These are phyloP conservation scores for Cladosporium sp. DNA, from an alignment of 2,329 filamentous ascomycete species.

Conservation along the genomic window DNA sequence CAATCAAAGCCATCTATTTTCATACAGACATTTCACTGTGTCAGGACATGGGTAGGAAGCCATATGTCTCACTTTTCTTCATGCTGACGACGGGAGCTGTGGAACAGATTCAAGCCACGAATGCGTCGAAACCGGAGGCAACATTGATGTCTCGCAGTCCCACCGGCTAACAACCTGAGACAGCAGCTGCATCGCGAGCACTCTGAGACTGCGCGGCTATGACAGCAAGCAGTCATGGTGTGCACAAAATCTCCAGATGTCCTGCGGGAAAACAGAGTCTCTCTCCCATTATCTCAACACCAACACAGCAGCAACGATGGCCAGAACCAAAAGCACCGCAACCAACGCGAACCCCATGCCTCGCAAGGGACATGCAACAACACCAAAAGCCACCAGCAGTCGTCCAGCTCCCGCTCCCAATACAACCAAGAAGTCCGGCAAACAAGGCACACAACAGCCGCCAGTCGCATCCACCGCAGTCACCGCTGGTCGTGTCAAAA, in stretches of 20 bases:
- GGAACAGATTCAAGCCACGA: not conserved
- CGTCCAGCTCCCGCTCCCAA: no score
- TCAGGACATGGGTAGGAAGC: not conserved
- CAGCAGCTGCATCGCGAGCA: not conserved
- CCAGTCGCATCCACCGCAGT: no score
- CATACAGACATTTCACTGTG: not conserved
- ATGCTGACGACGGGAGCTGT: not conserved
- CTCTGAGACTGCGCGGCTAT: not conserved
- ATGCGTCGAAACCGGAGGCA: not conserved
- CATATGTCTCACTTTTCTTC: not conserved
- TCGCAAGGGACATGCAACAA: no score
- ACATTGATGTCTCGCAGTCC: not conserved
- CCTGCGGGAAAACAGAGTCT: not conserved
- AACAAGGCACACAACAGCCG: no score
- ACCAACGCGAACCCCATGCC: not conserved
- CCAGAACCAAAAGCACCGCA: not conserved
- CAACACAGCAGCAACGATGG: not conserved
- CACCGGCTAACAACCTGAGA: not conserved
- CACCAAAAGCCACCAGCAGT: no score
- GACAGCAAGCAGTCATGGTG: not conserved
- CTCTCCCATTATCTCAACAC: not conserved
- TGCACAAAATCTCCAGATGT: not conserved
- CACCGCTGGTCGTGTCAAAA: no score
- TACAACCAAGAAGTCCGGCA: no score
- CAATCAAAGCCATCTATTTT: conserved; percentile 19